phyloP scores from a whole-genome alignment of 192 early-diverging fungal genomes.

The Linnemannia elongata region DNA sequence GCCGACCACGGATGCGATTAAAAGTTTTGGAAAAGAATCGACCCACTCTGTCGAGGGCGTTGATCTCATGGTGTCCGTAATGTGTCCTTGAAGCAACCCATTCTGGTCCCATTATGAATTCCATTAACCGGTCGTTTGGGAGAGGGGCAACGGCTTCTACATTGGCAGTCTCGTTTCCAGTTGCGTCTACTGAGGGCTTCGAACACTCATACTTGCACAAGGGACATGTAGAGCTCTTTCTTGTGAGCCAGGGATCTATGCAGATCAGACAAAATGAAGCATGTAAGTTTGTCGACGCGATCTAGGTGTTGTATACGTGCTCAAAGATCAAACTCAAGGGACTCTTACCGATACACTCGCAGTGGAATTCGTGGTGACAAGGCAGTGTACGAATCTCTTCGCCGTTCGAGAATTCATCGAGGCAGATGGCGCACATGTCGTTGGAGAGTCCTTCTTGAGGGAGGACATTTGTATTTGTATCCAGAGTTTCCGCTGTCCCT shows the following conservation, averaged over 20 bases:
- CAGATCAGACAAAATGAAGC: neutral
- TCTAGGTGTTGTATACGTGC: neutral
- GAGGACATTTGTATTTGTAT: neutral
- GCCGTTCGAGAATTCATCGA: constrained; percentile 57
- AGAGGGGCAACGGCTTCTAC: neutral
- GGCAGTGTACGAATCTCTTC: constrained; percentile 53
- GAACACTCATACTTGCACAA: constrained; percentile 58
- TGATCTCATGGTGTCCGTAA: constrained; percentile 3
- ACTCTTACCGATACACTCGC: constrained; percentile 56
- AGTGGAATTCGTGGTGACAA: constrained; percentile 57
- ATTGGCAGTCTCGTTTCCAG: neutral
- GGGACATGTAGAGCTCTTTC: constrained; percentile 59
- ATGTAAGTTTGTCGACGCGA: no score
- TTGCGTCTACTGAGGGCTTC: neutral
- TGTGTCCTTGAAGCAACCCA: constrained; percentile 43
- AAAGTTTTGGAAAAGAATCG: constrained; percentile 7
- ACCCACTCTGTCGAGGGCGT: constrained; percentile 17
- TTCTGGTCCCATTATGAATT: constrained; percentile 46
- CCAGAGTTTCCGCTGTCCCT: constrained; percentile 34
- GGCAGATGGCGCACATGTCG: constrained; percentile 59
- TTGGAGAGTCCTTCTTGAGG: constrained; percentile 15
- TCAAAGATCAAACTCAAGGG: neutral
- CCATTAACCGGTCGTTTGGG: constrained; percentile 44
- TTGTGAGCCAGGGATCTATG: constrained; percentile 57
- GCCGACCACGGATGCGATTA: constrained; percentile 24